Evolutionary conservation across 1,284 basidiomycete genomes (phyloP), one percentile per base, ranked within the genome.

Genomic region (Dichomitus squalens): DNA sequence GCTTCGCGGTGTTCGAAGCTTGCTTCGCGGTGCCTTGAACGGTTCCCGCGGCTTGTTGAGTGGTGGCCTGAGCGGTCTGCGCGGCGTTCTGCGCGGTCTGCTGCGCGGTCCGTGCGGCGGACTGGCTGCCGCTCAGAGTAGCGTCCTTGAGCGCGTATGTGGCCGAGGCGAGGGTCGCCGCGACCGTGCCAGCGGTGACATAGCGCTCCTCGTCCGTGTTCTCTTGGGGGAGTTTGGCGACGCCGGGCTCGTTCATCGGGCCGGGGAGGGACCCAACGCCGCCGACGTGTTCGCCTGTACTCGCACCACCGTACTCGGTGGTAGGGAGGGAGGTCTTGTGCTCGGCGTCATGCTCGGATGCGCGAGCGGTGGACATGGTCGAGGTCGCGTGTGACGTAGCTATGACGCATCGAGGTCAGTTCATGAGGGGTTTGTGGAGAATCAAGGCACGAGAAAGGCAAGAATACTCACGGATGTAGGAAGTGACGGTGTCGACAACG

Each of bases 201-300:
- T 61, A 62, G 12, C 41, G 50, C 31, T 64, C 61, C 20, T 55
- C 49, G n/a, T 57, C 51, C 25, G 34, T 48, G 18, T 65, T 63
- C 52, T 75, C 77, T 8, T 79, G 75, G 2, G 81, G 78, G 6
- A 78, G 68, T 53, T 74, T 68, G 11, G 77, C 72, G 9, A 79
- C 76, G 8, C 72, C 73, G 7, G 65, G 57, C 59, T 79, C 77
- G 43, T 64, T 66, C 40, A 68, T 55, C 2, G 59, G 58, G 2
- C 77, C 77, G 1, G 77, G 77, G 21, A 79, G 68, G 8, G 74
- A 70, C 2, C 77, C 77, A 5, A 72, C 75, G 16, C 79, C 79
- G 7, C 61, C 70, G 14, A 67, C 60, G 48, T 64, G 68, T 55
- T 73, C 73, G 9, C 66, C 61, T 4, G 65, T 44, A 21, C 44